Base-by-base conservation (phyloP, 495 filamentous ascomycete genomes). In the Penicillium riverlandense region DNA sequence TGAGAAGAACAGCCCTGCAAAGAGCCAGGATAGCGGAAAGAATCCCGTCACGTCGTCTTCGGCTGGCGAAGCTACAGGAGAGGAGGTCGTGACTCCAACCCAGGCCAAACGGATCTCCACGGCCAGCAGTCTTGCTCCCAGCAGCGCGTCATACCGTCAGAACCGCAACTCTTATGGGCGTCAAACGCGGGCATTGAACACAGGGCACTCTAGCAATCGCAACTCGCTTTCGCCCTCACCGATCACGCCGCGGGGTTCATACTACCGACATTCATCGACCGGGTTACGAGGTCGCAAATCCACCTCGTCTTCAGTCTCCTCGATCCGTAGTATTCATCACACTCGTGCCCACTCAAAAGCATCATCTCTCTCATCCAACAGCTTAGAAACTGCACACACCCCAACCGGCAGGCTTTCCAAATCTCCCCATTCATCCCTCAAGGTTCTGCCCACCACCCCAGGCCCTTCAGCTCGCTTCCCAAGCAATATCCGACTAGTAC, bases 271-370 rank as follows among this genome's bases (percentile, higher is more conserved):
- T 15, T 71, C 77, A 35, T 82, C 82, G 7, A 79, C 77, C 15
- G 88, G 86, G 35, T 75, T 97, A 13, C 81, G 91, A 34, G 94
- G 92, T 29, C 79, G 92, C 46, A 97, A 96, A 61, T 96, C 91
- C 2, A 97, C 92, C 4, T 96, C 91, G 6, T 96, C 90, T 2
- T 97, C 92, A 8, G 80, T 98, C 14, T 95, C 88, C 11, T 95
- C 89, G 0, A 83, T 97, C 48, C 83, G 91, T 36, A 92, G 86
- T 36, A 87, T 97, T 53, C 90, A 95, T 54, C 88, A 94, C 42
- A 62, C 61, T 40, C 90, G 95, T 57, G 79, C 83, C 22, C 92
- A 95, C 57, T 95, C 89, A 8, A 96, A 96, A 59, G 90, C 92
- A 4, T 92, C 86, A 11, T 96, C 91, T 0, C 90, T 90, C 0